Evolutionary conservation across 768 basidiomycete species (phyloP), one percentile per base, ranked within the genome.

Genomic region (Termitomyces sp.): DNA sequence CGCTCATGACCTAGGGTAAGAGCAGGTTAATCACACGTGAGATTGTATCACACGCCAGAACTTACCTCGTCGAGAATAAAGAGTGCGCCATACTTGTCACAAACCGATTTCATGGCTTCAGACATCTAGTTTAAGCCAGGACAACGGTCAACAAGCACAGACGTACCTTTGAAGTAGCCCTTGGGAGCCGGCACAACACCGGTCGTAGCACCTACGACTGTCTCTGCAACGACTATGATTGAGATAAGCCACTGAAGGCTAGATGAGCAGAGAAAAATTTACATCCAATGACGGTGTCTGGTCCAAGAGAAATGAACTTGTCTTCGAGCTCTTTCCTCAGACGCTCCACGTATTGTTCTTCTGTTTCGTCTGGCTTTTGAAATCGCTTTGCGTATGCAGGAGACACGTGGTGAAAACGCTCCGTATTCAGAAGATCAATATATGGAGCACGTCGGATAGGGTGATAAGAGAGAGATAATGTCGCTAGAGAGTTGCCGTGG

Each of bases 311-410:
- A 53, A 88, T 72, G 72, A 95, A 92, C 70, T 94, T 94, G 65
- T 86, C 83, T 66, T 96, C 94, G 3, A 96, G 78, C 71, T 96
- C 94, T 62, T 89, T 79, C 38, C 85, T 79, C 40, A 94, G 79
- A 31, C 92, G 81, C 60, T 87, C 83, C 1, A 93, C 90, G 63
- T 95, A 96, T 67, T 90, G 80, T 57, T 86, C 89, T 65, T 90
- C 89, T 2, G 83, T 84, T 73, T 96, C 94, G 29, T 81, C 83
- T 3, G 77, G 68, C 12, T 73, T 79, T 70, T 89, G 80, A 75
- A 92, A 92, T n/a, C 93, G 86, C 65, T 85, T 87, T 1, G 89
- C 86, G 70, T 90, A 94, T 9, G 94, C 94, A 0, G 94, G 94
- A 34, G 91, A 92, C 61, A 94, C 92, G 67, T 94, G 91, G 69